These are phyloP conservation scores for Blyttiomyces sp. DNA, from an alignment of 371 early-diverging fungal species.

Conservation along the genomic window DNA sequence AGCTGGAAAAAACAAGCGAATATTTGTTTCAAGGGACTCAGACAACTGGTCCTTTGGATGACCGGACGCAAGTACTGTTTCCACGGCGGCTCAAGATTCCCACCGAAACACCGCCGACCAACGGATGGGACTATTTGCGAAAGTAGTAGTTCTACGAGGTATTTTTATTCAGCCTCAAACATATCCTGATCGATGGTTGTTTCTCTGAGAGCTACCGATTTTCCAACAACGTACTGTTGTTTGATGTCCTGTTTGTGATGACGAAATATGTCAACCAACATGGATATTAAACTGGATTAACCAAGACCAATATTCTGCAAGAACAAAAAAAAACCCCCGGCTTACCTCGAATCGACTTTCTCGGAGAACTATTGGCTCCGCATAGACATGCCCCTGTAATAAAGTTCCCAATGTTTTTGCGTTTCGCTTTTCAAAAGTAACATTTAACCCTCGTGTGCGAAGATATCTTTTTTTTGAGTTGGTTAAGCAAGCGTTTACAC, in stretches of 20 bases:
- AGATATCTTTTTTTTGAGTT: conserved; percentile 20
- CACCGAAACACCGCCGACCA: conserved; percentile 35
- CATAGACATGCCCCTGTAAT: conserved; percentile 31
- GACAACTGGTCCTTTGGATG: not conserved
- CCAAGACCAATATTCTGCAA: no score
- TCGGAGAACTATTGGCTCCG: conserved; percentile 35
- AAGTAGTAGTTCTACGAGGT: not conserved
- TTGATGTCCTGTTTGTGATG: conserved; percentile 26
- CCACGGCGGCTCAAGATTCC: conserved; percentile 35
- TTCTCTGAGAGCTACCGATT: conserved; percentile 28
- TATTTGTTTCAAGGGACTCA: conserved; percentile 35
- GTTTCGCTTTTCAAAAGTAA: conserved; percentile 16
- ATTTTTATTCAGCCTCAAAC: not conserved
- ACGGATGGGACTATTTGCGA: conserved; percentile 26
- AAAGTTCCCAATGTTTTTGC: not conserved
- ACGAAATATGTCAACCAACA: no score
- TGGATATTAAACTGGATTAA: no score
- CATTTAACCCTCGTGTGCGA: conserved; percentile 34
- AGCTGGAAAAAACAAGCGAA: conserved; percentile 31
- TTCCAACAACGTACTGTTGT: conserved; percentile 36
- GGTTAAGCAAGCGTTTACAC: not conserved
- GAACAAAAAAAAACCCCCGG: no score
- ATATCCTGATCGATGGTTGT: conserved; percentile 3
- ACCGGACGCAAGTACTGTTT: conserved; percentile 21
- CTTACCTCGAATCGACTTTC: no score